Conservation (phyloP, 169 alveolate genomes). For the Cyclospora cayetanensis region DNA sequence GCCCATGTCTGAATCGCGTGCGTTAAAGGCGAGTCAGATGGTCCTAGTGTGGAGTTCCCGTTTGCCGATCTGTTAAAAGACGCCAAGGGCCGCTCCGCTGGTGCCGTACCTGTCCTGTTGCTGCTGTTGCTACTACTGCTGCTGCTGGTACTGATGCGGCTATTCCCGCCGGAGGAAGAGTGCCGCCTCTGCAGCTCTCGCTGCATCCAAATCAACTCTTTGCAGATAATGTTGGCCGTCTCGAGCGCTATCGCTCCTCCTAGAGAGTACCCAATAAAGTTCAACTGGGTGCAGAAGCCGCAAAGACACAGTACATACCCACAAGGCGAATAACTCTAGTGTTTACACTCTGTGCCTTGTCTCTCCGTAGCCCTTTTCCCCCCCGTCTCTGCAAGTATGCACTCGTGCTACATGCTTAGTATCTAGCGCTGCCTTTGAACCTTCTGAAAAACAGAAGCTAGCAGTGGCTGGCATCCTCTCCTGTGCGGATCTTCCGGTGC, state of each 20-base stretch:
- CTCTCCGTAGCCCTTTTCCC: too few species aligned
- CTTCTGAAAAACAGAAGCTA: too few species aligned
- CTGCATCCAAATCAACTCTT: slow-evolving; percentile 26
- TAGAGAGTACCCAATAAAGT: slow-evolving; percentile 38
- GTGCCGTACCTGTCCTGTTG: neutral
- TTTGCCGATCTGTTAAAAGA: neutral
- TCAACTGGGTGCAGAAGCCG: too few species aligned
- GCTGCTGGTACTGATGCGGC: slow-evolving; percentile 12
- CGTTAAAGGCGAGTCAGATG: neutral
- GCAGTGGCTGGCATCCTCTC: too few species aligned
- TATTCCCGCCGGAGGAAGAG: neutral
- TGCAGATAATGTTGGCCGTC: slow-evolving; percentile 8
- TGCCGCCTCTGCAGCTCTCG: neutral
- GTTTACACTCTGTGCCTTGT: too few species aligned
- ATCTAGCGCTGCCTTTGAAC: too few species aligned
- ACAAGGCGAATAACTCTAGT: too few species aligned
- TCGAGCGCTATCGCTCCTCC: slow-evolving; percentile 52
- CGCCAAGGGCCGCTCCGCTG: neutral
- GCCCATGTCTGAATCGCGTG: neutral
- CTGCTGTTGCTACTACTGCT: slow-evolving; percentile 23
- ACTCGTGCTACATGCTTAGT: too few species aligned
- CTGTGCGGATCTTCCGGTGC: neutral
- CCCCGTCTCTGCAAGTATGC: too few species aligned
- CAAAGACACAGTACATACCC: too few species aligned
- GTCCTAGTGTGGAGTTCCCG: neutral